A percentile compares a stretch with the other conserved stretches of the same genome.
phyloP scores from a whole-genome alignment of 441 rosid species.

The Geranium incanum region DNA sequence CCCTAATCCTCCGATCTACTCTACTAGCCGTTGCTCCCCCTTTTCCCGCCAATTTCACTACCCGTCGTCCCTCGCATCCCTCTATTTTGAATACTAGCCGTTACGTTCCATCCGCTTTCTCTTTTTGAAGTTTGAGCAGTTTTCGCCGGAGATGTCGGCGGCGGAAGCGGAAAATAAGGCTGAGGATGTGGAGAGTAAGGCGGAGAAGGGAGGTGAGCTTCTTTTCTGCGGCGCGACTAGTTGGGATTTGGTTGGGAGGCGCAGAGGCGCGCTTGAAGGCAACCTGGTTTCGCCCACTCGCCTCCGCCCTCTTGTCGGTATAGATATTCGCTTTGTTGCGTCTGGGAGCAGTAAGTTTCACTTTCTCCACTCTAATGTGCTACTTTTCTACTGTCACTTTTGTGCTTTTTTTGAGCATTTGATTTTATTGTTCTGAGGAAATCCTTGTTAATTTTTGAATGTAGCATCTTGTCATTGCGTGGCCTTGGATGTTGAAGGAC shows the following conservation, averaged over 20 bases:
- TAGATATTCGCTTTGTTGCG: constrained; percentile 68
- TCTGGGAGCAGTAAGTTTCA: constrained; percentile 64
- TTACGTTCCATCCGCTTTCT: constrained; percentile 29
- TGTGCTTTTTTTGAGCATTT: background rate
- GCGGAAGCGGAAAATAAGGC: constrained; percentile 44
- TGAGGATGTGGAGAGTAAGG: constrained; percentile 25
- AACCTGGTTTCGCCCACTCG: constrained; percentile 88
- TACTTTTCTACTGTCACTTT: background rate
- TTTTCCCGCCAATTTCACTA: constrained; percentile 64
- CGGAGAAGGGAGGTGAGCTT: constrained; percentile 75
- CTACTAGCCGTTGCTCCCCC: constrained; percentile 42
- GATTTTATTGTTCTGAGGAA: background rate
- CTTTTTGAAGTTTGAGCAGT: constrained; percentile 12
- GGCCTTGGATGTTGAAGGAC: constrained; percentile 88
- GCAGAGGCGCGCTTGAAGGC: constrained; percentile 53
- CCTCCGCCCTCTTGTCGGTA: constrained; percentile 74
- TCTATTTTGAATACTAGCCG: constrained; percentile 39
- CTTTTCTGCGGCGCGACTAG: constrained; percentile 82
- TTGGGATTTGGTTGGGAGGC: constrained; percentile 69
- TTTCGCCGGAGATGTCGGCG: constrained; percentile 42
- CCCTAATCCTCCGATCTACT: constrained; percentile 24
- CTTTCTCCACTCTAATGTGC: background rate
- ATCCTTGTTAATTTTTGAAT: constrained; percentile 6
- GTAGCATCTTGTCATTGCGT: constrained; percentile 93
- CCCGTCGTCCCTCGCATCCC: constrained; percentile 21